A percentile compares a stretch with the other conserved stretches of the same genome.
Evolutionary conservation across 768 basidiomycete genomes (phyloP).

Genomic region (Chiua virens): DNA sequence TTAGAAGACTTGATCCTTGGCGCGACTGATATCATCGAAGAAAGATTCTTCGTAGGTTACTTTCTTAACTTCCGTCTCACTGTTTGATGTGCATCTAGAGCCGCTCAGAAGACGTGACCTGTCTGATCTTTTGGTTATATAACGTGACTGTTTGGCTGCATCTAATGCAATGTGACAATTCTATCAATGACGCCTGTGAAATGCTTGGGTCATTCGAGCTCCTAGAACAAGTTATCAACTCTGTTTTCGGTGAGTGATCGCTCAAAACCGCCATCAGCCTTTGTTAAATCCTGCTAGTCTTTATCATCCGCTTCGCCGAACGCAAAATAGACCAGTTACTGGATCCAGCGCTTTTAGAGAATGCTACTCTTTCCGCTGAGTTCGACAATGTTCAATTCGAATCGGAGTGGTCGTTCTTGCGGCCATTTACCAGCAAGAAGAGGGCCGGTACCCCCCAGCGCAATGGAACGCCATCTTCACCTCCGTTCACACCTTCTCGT

Average conservation of each 20-base stretch:
- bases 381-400: constrained; percentile 89
- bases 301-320: constrained; percentile 92
- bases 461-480: constrained; percentile 42
- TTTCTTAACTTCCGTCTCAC: constrained; percentile 1
- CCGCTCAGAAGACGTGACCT: constrained; percentile 81
- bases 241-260: constrained; percentile 74
- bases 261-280: background rate
- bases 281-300: constrained; percentile 53
- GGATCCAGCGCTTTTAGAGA: constrained; percentile 80
- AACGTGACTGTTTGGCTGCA: constrained; percentile 91
- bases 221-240: constrained; percentile 91
- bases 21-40: constrained; percentile 90
- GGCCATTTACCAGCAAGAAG: constrained; percentile 68
- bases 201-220: constrained; percentile 81
- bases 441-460: constrained; percentile 41
- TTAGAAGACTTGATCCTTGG: constrained; percentile 90
- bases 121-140: constrained; percentile 92
- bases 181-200: constrained; percentile 78
- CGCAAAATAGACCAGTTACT: constrained; percentile 83
- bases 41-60: constrained; percentile 81
- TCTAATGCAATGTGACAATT: constrained; percentile 82
- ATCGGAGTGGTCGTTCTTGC: constrained; percentile 91
- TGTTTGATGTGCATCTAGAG: constrained; percentile 46
- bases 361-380: constrained; percentile 72
- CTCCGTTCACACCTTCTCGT: constrained; percentile 47